Conservation (phyloP, 371 early-diverging fungal species). For the Blastocladiella emersonii region DNA sequence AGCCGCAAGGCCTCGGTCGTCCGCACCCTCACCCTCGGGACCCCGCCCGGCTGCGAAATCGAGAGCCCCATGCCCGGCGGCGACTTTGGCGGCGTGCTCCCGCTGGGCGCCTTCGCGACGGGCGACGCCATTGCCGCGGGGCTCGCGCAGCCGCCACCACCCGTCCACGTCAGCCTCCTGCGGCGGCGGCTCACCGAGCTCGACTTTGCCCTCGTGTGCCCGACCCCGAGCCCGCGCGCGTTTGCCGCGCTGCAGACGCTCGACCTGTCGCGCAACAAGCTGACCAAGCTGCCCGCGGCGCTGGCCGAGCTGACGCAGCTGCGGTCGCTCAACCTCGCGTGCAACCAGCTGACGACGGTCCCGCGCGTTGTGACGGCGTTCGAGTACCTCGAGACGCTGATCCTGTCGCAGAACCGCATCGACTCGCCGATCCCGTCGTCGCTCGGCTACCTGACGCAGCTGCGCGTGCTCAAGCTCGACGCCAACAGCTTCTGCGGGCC, state of each 20-base stretch:
- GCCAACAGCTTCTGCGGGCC: neutral
- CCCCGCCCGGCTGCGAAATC: no score
- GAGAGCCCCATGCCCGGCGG: no score
- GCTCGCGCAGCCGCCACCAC: no score
- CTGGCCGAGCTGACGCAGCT: slow-evolving; percentile 22
- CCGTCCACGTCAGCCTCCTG: no score
- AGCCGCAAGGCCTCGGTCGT: no score
- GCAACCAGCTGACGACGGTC: slow-evolving; percentile 28
- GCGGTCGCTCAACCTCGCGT: slow-evolving; percentile 41
- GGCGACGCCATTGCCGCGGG: no score
- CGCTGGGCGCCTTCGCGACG: no score
- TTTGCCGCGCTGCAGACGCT: slow-evolving; percentile 21
- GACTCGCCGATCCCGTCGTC: neutral
- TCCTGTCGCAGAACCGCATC: neutral
- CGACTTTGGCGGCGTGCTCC: no score
- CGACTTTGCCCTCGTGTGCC: no score
- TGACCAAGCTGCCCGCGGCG: slow-evolving; percentile 17
- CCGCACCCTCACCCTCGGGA: no score
- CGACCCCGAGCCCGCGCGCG: slow-evolving; percentile 19
- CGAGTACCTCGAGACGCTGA: neutral
- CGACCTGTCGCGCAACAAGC: slow-evolving; percentile 16
- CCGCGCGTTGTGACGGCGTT: slow-evolving; percentile 26
- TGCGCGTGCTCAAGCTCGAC: neutral
- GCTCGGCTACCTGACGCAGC: neutral
- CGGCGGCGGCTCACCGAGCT: no score